Evolutionary conservation across 371 early-diverging fungal genomes (phyloP), one percentile per base, ranked within the genome.

Genomic region (Zopfochytrium polystomum): DNA sequence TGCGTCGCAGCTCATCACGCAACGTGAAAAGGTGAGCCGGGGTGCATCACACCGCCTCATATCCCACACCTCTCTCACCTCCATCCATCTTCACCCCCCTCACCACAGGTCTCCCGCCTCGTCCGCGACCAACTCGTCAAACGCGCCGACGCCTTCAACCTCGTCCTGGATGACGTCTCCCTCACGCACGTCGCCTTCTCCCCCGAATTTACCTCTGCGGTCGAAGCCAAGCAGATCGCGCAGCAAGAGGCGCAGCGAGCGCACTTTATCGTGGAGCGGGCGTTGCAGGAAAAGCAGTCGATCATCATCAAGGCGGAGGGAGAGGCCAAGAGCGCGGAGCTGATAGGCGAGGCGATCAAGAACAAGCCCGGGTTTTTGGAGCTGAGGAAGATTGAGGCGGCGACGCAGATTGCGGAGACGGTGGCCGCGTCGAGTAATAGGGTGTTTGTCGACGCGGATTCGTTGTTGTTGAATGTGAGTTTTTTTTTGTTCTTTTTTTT

Each of bases 221-320:
- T 96, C 26, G 98, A 98, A 79, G 95, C 95, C 62, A 98, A 98
- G 86, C 98, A 98, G 80, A 95, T 98, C 80, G 96, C 98, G 50
- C 98, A 98, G 75, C 98, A 98, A 79, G 96, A 96, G 63, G 98
- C 98, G n/a, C 98, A 98, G 81, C 85, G 96, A 44, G 97, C 96
- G 46, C 89, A 91, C 25, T 98, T 91, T 73, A 85, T 96, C 48
- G 97, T 98, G 22, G 97, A 96, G 64, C 86, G 89, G 49, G 98
- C 98, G 30, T 85, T 82, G 64, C 93, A 93, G 79, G 96, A 98
- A 75, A 96, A 98, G 84, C 94, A 95, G 79, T 91, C 93, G 34
- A 92, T 90, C 63, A 95, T 98, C 74, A 92, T 98, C 51, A 85
- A 87, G 66, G 98, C 98, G 53, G 89, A 95, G 77, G 98, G 98